These are phyloP conservation scores for Trichoderma erinaceum DNA, from an alignment of 495 filamentous ascomycete species.

Conservation along the genomic window DNA sequence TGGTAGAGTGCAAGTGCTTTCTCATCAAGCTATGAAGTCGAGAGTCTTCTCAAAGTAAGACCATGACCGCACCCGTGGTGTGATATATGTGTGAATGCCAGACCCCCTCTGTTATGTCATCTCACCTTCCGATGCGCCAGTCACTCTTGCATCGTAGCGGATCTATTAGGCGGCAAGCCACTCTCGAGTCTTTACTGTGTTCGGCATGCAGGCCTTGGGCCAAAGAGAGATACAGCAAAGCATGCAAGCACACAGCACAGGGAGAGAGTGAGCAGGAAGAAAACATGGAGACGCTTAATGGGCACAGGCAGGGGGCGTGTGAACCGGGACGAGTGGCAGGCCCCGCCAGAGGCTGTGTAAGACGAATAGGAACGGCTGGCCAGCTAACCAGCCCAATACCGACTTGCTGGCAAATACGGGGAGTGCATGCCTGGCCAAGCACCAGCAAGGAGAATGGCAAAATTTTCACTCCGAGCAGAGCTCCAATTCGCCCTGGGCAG, in stretches of 20 bases:
- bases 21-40: neutral
- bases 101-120: constrained; percentile 14
- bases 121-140: constrained; percentile 12
- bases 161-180: constrained; percentile 12
- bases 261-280: neutral
- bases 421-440: neutral
- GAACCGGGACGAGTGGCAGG: constrained; percentile 2
- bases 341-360: constrained; percentile 2
- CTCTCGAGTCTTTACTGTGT: constrained; percentile 9
- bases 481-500: neutral
- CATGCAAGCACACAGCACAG: constrained; percentile 6
- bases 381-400: constrained; percentile 1
- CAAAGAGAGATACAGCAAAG: constrained; percentile 12
- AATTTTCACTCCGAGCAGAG: constrained; percentile 12
- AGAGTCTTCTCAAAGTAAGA: constrained; percentile 2
- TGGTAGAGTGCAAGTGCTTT: neutral
- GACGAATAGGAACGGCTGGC: neutral
- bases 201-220: constrained; percentile 11
- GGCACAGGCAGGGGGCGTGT: constrained; percentile 1
- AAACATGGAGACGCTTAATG: neutral
- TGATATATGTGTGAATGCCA: constrained; percentile 9
- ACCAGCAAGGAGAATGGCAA: neutral
- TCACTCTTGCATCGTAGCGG: constrained; percentile 9
- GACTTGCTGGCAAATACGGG: constrained; percentile 12
- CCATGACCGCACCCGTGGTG: constrained; percentile 9